Evolutionary conservation across 2,329 filamentous ascomycete species (phyloP).

Genomic region (Microascus cirrosus): DNA sequence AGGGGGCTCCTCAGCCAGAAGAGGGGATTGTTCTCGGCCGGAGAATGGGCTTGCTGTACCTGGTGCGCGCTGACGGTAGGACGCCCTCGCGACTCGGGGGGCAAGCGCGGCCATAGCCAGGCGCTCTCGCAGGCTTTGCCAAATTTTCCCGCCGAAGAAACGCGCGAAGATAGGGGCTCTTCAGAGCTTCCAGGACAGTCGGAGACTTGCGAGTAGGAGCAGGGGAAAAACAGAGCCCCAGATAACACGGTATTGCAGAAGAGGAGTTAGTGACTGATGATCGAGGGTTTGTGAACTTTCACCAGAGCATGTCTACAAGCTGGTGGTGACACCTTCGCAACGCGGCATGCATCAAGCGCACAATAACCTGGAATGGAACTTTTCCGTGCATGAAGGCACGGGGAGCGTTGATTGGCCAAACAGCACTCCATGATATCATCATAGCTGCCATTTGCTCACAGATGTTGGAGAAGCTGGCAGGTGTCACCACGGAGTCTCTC

Average conservation of each 20-base stretch:
- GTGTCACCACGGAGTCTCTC: not conserved
- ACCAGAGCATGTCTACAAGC: not conserved
- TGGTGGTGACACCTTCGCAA: not conserved
- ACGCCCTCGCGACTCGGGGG: conserved; percentile 1
- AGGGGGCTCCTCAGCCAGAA: not conserved
- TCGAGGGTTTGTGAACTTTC: not conserved
- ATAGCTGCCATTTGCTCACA: not conserved
- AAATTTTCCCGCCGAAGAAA: not conserved
- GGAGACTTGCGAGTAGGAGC: not conserved
- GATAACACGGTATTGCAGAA: not conserved
- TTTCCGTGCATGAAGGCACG: not conserved
- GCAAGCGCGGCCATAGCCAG: conserved; percentile 4
- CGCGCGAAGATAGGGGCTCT: not conserved
- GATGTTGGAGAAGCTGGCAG: not conserved
- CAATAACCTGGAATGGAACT: not conserved
- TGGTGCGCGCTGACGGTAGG: not conserved
- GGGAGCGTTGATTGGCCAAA: not conserved
- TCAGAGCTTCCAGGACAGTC: not conserved
- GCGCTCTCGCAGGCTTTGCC: not conserved
- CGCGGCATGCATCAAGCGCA: not conserved
- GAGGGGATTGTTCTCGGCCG: not conserved
- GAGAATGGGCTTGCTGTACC: not conserved
- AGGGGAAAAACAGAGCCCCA: not conserved
- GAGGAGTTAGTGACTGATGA: not conserved
- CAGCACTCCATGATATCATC: not conserved